Percentiles rank a stretch among this genome's conserved stretches.
Conservation (phyloP, 164 flowering plant species). For the Vitis cinerea region DNA sequence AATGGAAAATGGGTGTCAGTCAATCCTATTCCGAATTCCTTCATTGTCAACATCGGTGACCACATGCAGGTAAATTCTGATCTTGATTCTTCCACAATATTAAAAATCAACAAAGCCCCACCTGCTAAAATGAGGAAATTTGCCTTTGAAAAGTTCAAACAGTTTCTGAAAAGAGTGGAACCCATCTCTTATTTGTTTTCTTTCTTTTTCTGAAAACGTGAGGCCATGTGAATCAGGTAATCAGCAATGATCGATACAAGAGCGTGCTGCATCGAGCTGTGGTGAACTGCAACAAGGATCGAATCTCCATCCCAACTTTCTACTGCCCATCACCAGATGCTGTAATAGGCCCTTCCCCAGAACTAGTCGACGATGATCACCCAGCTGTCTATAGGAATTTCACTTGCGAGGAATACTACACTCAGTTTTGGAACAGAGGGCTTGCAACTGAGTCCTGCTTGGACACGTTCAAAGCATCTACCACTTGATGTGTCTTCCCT, state of each 20-base stretch:
- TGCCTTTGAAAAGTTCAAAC: no score
- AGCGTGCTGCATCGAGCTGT: slow-evolving; percentile 66
- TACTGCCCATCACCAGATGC: slow-evolving; percentile 58
- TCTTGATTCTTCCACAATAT: no score
- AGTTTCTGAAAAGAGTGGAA: no score
- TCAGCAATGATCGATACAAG: slow-evolving; percentile 66
- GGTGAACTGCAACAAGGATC: slow-evolving; percentile 45
- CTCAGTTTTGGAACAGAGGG: slow-evolving; percentile 48
- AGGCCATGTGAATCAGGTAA: slow-evolving; percentile 28
- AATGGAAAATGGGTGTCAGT: slow-evolving; percentile 59
- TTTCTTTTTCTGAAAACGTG: no score
- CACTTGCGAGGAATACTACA: slow-evolving; percentile 38
- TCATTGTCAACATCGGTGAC: slow-evolving; percentile 74
- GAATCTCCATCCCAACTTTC: slow-evolving; percentile 63
- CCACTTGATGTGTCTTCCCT: background rate
- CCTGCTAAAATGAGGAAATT: no score
- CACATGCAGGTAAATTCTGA: slow-evolving; percentile 54
- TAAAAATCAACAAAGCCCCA: no score
- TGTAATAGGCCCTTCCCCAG: slow-evolving; percentile 39
- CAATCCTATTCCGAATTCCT: slow-evolving; percentile 55
- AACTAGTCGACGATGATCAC: slow-evolving; percentile 20
- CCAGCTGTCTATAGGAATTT: slow-evolving; percentile 39
- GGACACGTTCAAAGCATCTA: slow-evolving; percentile 33
- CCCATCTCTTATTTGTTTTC: no score
- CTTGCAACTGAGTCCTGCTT: slow-evolving; percentile 35